These are phyloP conservation scores for Dipodascus geniculatus DNA, from an alignment of 805 yeast genomes.

Conservation along the genomic window DNA sequence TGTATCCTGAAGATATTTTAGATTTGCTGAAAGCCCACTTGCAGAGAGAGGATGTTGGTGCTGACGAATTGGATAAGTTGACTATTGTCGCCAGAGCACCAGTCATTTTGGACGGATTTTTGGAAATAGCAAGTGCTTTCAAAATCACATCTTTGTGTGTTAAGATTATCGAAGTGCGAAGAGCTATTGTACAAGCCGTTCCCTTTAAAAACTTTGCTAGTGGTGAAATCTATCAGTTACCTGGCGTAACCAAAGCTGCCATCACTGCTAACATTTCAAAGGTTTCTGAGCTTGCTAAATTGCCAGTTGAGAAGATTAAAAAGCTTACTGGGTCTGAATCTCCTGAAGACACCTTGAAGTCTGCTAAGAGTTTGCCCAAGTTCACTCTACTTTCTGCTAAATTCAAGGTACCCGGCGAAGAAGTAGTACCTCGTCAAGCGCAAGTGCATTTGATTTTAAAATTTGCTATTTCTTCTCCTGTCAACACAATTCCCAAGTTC, in stretches of 20 bases:
- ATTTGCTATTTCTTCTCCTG: slow-evolving; percentile 63
- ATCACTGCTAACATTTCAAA: slow-evolving; percentile 12
- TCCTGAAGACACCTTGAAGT: slow-evolving; percentile 6
- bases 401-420: slow-evolving; percentile 83
- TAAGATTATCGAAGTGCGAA: slow-evolving; percentile 52
- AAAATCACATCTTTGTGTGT: slow-evolving; percentile 56
- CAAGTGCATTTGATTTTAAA: slow-evolving; percentile 66
- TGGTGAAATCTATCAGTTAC: slow-evolving; percentile 70
- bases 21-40: slow-evolving; percentile 46
- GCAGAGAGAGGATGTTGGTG: slow-evolving; percentile 32
- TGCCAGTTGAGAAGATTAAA: neutral
- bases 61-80: slow-evolving; percentile 34
- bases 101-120: slow-evolving; percentile 51
- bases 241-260: slow-evolving; percentile 45
- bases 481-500: slow-evolving; percentile 24
- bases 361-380: slow-evolving; percentile 44
- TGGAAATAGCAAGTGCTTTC: slow-evolving; percentile 74
- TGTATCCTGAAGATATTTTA: slow-evolving; percentile 37
- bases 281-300: neutral
- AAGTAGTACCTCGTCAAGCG: slow-evolving; percentile 49
- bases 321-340: neutral
- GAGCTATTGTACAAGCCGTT: slow-evolving; percentile 67
- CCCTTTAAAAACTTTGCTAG: slow-evolving; percentile 34
- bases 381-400: slow-evolving; percentile 57
- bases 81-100: slow-evolving; percentile 54